Conservation (phyloP, 371 early-diverging fungal species). For the Mortierella sp. region DNA sequence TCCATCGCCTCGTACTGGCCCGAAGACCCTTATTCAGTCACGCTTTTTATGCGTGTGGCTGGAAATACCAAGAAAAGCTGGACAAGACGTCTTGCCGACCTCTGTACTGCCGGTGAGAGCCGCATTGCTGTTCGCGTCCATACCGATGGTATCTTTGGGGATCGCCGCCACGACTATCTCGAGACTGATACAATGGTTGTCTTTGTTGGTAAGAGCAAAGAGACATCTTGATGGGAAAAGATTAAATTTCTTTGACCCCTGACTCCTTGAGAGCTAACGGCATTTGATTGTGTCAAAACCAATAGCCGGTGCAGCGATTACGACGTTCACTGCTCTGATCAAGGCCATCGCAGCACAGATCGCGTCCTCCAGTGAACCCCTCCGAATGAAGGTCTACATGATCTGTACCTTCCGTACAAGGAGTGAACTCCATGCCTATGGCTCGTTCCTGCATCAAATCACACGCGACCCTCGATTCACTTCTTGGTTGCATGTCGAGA, state of each 20-base stretch:
- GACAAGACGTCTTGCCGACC: slow-evolving; percentile 26
- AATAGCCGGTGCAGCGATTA: slow-evolving; percentile 11
- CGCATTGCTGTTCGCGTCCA: slow-evolving; percentile 32
- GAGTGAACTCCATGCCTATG: slow-evolving; percentile 11
- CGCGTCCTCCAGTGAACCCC: background rate
- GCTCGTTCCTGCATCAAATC: slow-evolving; percentile 14
- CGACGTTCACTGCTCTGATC: slow-evolving; percentile 11
- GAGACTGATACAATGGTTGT: slow-evolving; percentile 11
- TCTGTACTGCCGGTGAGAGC: slow-evolving; percentile 41
- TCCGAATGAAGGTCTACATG: slow-evolving; percentile 7
- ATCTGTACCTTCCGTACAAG: slow-evolving; percentile 9
- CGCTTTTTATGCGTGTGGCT: slow-evolving; percentile 32
- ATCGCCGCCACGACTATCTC: slow-evolving; percentile 25
- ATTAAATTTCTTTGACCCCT: no score
- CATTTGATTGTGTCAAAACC: no score
- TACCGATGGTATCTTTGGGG: slow-evolving; percentile 49
- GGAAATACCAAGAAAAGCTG: slow-evolving; percentile 34
- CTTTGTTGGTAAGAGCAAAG: slow-evolving; percentile 24
- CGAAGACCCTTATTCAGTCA: slow-evolving; percentile 46
- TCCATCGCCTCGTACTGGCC: slow-evolving; percentile 51
- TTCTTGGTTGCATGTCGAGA: slow-evolving; percentile 4
- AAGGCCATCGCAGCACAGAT: slow-evolving; percentile 11
- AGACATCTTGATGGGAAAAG: no score
- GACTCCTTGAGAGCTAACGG: no score
- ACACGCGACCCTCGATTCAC: slow-evolving; percentile 10